A percentile compares a stretch with the other conserved stretches of the same genome.
phyloP scores from a whole-genome alignment of 202 grass and related monocot species.

The Carex sylvatica region DNA sequence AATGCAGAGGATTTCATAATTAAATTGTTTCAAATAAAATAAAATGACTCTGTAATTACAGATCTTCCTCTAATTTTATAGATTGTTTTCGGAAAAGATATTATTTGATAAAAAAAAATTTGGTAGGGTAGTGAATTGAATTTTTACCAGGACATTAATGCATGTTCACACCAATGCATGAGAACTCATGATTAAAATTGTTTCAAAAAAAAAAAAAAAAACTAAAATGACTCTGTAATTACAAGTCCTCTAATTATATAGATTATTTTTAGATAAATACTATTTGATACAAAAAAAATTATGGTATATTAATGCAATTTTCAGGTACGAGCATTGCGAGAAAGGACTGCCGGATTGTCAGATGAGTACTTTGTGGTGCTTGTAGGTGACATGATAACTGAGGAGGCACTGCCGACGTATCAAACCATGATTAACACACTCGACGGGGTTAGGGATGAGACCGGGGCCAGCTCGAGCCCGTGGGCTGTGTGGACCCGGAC shows the following conservation, averaged over 20 bases:
- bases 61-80: background rate
- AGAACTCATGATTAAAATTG: background rate
- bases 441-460: slow-evolving; percentile 72
- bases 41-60: background rate
- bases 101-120: background rate
- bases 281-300: background rate
- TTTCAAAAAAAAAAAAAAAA: background rate
- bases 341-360: slow-evolving; percentile 47
- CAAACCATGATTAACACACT: slow-evolving; percentile 94
- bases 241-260: background rate
- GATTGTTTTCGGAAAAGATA: background rate
- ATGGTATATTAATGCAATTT: background rate
- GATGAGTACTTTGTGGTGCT: slow-evolving; percentile 80
- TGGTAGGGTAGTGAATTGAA: background rate
- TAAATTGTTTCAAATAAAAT: background rate
- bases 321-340: slow-evolving; percentile 46
- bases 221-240: background rate
- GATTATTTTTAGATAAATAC: background rate
- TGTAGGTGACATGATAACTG: slow-evolving; percentile 80
- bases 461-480: slow-evolving; percentile 65
- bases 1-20: background rate
- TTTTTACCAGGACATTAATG: background rate
- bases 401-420: slow-evolving; percentile 87
- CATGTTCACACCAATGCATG: background rate
- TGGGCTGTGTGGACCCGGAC: slow-evolving; percentile 79